Conservation (phyloP, 2,329 filamentous ascomycete species). For the Fusarium mangiferae region DNA sequence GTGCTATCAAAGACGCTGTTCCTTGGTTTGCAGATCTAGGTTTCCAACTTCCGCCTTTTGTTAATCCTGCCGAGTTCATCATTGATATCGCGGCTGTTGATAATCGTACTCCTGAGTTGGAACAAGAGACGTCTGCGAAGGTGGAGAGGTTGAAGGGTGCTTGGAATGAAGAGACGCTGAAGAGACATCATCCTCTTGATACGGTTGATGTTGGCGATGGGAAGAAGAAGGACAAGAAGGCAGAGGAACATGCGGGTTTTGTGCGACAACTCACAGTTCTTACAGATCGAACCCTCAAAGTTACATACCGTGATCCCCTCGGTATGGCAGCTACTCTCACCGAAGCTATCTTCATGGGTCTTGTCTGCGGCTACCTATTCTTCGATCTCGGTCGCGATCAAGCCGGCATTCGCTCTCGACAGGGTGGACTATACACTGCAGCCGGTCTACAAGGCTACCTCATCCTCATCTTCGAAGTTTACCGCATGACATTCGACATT, state of each 20-base stretch:
- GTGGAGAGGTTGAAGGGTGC: slow-evolving; percentile 69
- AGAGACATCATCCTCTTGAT: slow-evolving; percentile 39
- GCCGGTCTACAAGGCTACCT: slow-evolving; percentile 80
- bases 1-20: slow-evolving; percentile 65
- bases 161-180: slow-evolving; percentile 62
- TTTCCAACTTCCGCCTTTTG: slow-evolving; percentile 73
- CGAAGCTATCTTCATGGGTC: slow-evolving; percentile 76
- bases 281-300: slow-evolving; percentile 74
- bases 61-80: slow-evolving; percentile 81
- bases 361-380: slow-evolving; percentile 80
- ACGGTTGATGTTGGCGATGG: background rate
- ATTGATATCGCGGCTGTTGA: slow-evolving; percentile 81
- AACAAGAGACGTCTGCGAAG: slow-evolving; percentile 66
- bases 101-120: slow-evolving; percentile 73
- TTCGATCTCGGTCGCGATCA: slow-evolving; percentile 71
- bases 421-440: slow-evolving; percentile 78
- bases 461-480: slow-evolving; percentile 79
- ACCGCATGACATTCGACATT: slow-evolving; percentile 79
- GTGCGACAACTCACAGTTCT: slow-evolving; percentile 72
- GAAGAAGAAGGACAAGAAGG: slow-evolving; percentile 31
- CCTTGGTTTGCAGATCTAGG: slow-evolving; percentile 72
- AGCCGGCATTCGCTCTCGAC: slow-evolving; percentile 76
- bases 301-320: slow-evolving; percentile 80
- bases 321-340: slow-evolving; percentile 76
- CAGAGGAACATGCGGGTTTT: slow-evolving; percentile 64